These are phyloP conservation scores for Apiospora marii DNA, from an alignment of 2,329 filamentous ascomycete species.

Conservation along the genomic window DNA sequence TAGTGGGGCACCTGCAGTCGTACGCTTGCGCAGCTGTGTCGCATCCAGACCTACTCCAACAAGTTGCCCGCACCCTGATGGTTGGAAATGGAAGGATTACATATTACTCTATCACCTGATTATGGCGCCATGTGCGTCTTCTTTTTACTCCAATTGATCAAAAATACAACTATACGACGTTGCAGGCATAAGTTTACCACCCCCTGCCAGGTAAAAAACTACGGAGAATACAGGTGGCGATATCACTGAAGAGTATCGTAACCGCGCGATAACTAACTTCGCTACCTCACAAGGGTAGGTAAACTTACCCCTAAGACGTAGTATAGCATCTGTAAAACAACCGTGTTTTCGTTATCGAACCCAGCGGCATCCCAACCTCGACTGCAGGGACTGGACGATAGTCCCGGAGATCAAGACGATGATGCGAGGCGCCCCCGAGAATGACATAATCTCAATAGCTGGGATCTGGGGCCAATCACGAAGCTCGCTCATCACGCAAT, in stretches of 20 bases:
- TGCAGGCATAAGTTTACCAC: too few species aligned
- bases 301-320: neutral
- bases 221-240: too few species aligned
- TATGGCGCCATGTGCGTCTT: neutral
- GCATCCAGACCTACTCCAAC: conserved; percentile 7
- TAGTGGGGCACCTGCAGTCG: neutral
- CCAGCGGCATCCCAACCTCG: neutral
- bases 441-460: conserved; percentile 24
- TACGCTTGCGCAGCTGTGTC: neutral
- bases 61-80: neutral
- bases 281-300: too few species aligned
- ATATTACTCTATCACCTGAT: neutral
- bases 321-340: neutral
- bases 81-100: neutral
- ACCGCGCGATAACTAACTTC: too few species aligned
- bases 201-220: too few species aligned
- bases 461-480: conserved; percentile 15
- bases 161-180: neutral
- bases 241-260: too few species aligned
- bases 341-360: neutral
- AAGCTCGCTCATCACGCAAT: conserved; percentile 25
- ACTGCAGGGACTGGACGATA: neutral
- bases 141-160: neutral
- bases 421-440: conserved; percentile 19
- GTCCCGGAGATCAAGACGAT: neutral